These are phyloP conservation scores for Monilinia laxa DNA, from an alignment of 2,329 filamentous ascomycete genomes.

Conservation along the genomic window DNA sequence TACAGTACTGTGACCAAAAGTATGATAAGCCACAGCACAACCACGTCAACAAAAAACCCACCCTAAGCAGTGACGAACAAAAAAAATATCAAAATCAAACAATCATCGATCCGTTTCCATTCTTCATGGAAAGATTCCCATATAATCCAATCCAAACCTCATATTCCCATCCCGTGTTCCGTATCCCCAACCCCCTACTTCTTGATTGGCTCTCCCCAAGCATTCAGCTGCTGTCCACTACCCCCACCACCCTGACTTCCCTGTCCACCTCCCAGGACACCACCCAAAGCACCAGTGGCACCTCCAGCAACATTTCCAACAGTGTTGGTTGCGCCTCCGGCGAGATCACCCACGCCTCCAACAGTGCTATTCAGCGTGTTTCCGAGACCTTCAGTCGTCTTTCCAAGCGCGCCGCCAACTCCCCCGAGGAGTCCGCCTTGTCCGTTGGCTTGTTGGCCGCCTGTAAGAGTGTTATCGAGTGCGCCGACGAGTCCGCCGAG, in stretches of 20 bases:
- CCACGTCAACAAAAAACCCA: not conserved
- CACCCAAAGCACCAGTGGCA: constrained; percentile 13
- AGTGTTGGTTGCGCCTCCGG: constrained; percentile 34
- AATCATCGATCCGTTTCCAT: not conserved
- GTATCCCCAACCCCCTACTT: not conserved
- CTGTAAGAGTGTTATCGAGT: constrained; percentile 44
- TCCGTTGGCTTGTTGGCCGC: constrained; percentile 43
- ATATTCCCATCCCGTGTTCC: too few relatives aligned
- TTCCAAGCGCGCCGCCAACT: constrained; percentile 38
- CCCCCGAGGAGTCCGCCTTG: constrained; percentile 44
- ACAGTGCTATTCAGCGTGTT: constrained; percentile 39
- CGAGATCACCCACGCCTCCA: constrained; percentile 40
- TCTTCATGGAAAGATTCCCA: not conserved
- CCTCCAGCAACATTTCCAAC: constrained; percentile 20
- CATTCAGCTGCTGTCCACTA: constrained; percentile 25
- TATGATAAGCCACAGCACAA: not conserved
- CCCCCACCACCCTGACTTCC: constrained; percentile 12
- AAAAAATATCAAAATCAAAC: not conserved
- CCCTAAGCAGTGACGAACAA: not conserved
- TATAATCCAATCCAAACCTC: not conserved
- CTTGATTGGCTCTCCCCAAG: constrained; percentile 26
- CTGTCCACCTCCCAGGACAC: constrained; percentile 23
- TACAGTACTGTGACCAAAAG: not conserved
- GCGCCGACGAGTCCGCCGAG: constrained; percentile 35
- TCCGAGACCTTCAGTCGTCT: constrained; percentile 42